phyloP scores from a whole-genome alignment of 1,284 basidiomycete species.

The Sporisorium exsertum region DNA sequence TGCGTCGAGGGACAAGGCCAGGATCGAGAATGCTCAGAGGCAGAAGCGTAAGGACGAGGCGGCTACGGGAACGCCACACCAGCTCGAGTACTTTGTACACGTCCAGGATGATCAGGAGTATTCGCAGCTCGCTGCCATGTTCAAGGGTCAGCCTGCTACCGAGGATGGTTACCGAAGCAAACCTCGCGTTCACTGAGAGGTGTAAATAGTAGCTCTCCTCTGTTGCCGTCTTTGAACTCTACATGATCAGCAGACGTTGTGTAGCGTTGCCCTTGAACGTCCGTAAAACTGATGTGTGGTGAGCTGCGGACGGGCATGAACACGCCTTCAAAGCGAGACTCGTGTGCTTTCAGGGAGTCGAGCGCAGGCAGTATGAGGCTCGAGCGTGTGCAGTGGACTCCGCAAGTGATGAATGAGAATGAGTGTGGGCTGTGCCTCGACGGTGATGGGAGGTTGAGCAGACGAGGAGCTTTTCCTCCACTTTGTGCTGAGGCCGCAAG shows the following conservation, averaged over 20 bases:
- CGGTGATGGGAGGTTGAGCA: not conserved
- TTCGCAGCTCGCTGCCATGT: conserved; percentile 52
- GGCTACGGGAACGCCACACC: conserved; percentile 80
- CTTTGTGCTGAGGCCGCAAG: not conserved
- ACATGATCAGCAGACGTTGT: not conserved
- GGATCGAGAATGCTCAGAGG: conserved; percentile 95
- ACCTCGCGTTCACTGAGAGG: conserved; percentile 25
- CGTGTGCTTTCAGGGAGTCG: not conserved
- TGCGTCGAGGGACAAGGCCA: conserved; percentile 88
- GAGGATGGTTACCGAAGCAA: conserved; percentile 58
- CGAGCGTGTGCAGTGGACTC: not conserved
- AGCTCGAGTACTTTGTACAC: conserved; percentile 69
- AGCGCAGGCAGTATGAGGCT: not conserved
- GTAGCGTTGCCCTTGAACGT: not conserved
- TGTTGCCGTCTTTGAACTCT: not conserved
- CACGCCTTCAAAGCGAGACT: not conserved
- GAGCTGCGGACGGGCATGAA: not conserved
- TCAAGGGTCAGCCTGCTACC: conserved; percentile 54
- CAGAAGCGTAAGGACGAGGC: conserved; percentile 86
- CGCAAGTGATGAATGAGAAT: not conserved
- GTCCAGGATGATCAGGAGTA: conserved; percentile 69
- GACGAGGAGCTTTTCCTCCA: conserved; percentile 5
- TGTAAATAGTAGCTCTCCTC: not conserved
- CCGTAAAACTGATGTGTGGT: not conserved
- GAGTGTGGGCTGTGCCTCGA: not conserved